Percentiles rank a stretch among this genome's conserved stretches.
Conservation (phyloP, 768 basidiomycete genomes). For the Exidia glandulosa region DNA sequence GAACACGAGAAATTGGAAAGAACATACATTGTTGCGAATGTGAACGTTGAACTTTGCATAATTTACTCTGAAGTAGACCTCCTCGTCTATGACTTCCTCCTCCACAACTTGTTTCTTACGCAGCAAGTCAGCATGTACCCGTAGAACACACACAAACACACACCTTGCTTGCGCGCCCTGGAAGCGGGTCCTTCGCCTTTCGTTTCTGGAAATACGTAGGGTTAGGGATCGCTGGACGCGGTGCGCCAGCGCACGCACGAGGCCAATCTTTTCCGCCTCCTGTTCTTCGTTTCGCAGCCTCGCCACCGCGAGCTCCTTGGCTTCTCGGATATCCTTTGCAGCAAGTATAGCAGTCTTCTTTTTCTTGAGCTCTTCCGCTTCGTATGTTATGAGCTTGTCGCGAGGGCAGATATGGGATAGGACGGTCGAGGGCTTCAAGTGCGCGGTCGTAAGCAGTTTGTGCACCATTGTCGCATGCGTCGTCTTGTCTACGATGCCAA, state of each 20-base stretch:
- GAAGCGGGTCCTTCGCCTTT: constrained; percentile 8
- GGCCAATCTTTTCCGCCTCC: constrained; percentile 58
- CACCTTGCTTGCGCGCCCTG: constrained; percentile 44
- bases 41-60: constrained; percentile 79
- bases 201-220: constrained; percentile 9
- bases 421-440: constrained; percentile 69
- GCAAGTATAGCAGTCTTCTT: constrained; percentile 61
- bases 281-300: constrained; percentile 60
- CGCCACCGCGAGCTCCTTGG: constrained; percentile 53
- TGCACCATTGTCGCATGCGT: constrained; percentile 52
- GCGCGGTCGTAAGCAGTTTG: constrained; percentile 59
- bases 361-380: constrained; percentile 64
- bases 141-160: neutral
- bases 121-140: neutral
- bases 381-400: constrained; percentile 73
- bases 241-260: constrained; percentile 37
- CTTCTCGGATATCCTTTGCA: constrained; percentile 64
- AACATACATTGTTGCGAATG: constrained; percentile 76
- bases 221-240: neutral
- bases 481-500: constrained; percentile 19
- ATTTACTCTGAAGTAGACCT: constrained; percentile 76
- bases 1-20: neutral
- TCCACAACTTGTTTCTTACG: constrained; percentile 36
- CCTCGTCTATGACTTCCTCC: constrained; percentile 58
- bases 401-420: constrained; percentile 70